A percentile compares a stretch with the other conserved stretches of the same genome.
Conservation (phyloP, 345 rosid species). For the Crucihimalaya himalaica region DNA sequence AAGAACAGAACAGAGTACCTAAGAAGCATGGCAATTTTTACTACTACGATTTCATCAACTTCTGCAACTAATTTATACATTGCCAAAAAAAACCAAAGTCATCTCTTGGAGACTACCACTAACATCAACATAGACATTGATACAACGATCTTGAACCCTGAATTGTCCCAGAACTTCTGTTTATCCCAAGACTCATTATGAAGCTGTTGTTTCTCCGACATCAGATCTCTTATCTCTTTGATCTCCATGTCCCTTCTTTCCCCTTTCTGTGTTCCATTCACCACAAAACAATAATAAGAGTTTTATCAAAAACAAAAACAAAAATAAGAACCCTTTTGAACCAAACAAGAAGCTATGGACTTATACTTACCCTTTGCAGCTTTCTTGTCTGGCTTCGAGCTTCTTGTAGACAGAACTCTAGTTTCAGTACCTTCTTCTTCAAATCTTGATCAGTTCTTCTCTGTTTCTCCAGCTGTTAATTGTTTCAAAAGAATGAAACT, state of each 20-base stretch:
- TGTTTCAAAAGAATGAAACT: not conserved
- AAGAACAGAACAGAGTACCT: no score
- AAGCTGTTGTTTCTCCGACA: slow-evolving; percentile 52
- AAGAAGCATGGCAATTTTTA: no score
- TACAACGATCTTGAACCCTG: slow-evolving; percentile 73
- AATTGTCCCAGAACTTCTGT: slow-evolving; percentile 77
- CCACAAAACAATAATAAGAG: not conserved
- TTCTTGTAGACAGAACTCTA: slow-evolving; percentile 44
- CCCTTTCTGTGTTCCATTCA: slow-evolving; percentile 56
- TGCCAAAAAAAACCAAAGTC: not conserved
- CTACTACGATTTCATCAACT: slow-evolving; percentile 1
- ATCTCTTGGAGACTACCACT: slow-evolving; percentile 78
- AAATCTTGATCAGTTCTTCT: slow-evolving; percentile 39
- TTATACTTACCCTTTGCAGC: slow-evolving; percentile 60
- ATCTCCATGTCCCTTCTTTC: slow-evolving; percentile 74
- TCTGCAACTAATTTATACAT: slow-evolving; percentile 27
- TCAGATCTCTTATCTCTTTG: slow-evolving; percentile 67
- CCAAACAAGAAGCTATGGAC: not conserved
- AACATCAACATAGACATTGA: slow-evolving; percentile 89
- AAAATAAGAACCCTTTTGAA: not conserved
- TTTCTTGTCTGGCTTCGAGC: slow-evolving; percentile 65
- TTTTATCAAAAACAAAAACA: not conserved
- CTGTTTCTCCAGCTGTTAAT: slow-evolving; percentile 35
- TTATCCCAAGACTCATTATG: slow-evolving; percentile 41
- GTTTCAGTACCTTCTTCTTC: slow-evolving; percentile 39